A percentile compares a stretch with the other conserved stretches of the same genome.
phyloP scores from a whole-genome alignment of 441 rosid species.

The Pelargonium myrrhifolium region DNA sequence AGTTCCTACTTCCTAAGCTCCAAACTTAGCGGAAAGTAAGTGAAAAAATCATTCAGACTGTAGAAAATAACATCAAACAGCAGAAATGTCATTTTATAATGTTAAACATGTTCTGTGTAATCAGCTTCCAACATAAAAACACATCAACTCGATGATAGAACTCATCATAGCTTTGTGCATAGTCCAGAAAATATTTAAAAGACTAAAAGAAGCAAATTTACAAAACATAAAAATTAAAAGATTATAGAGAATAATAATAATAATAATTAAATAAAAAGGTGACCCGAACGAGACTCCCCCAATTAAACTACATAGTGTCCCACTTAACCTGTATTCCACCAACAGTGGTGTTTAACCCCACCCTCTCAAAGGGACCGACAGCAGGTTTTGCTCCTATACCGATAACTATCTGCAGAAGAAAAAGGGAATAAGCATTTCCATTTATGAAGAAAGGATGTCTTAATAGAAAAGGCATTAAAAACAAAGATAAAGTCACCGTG shows the following conservation, averaged over 20 bases:
- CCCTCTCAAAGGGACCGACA: slow-evolving; percentile 56
- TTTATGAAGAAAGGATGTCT: neutral
- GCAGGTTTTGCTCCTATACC: slow-evolving; percentile 94
- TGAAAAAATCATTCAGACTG: neutral
- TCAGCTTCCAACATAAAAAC: neutral
- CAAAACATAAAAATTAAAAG: neutral
- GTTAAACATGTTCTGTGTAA: neutral
- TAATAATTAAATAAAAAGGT: no score
- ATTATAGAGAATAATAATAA: neutral
- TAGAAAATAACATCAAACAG: neutral
- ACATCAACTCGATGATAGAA: slow-evolving; percentile 6
- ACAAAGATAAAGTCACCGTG: slow-evolving; percentile 33
- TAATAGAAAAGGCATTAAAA: slow-evolving; percentile 7
- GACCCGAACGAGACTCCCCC: neutral
- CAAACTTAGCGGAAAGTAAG: neutral
- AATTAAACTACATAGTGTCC: no score
- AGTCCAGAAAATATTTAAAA: neutral
- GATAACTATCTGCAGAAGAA: slow-evolving; percentile 47
- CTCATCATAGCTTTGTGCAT: neutral
- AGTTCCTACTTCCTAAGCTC: neutral
- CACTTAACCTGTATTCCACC: slow-evolving; percentile 71
- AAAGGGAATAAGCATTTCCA: neutral
- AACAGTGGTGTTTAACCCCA: slow-evolving; percentile 49
- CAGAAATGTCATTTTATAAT: neutral
- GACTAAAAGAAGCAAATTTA: neutral